phyloP scores from a whole-genome alignment of 192 early-diverging fungal genomes.

The Oehlia diaphana region DNA sequence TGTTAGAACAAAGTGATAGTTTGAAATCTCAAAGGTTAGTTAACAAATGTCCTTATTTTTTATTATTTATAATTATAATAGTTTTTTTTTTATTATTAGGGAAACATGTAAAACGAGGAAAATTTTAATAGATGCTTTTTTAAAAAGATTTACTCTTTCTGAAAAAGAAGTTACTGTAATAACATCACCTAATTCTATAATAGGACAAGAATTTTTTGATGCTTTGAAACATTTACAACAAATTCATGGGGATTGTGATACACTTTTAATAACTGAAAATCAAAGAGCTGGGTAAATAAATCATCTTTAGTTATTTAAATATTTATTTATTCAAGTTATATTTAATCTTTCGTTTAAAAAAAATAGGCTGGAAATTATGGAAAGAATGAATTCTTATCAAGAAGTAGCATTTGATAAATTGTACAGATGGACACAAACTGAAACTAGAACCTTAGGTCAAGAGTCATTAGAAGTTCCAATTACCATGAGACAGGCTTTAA shows the following conservation, averaged over 20 bases:
- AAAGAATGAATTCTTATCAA: constrained; percentile 64
- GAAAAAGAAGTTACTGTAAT: constrained; percentile 65
- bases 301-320: not conserved
- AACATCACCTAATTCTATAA: constrained; percentile 47
- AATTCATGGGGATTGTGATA: constrained; percentile 73
- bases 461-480: constrained; percentile 71
- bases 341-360: not conserved
- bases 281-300: constrained; percentile 69
- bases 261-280: constrained; percentile 70
- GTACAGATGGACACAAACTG: constrained; percentile 71
- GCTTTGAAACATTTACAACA: constrained; percentile 66
- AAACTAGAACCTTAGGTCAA: constrained; percentile 63
- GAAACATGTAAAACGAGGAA: constrained; percentile 55
- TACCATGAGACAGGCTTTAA: constrained; percentile 63
- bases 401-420: constrained; percentile 76
- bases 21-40: constrained; percentile 62
- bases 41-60: not conserved
- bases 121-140: constrained; percentile 62
- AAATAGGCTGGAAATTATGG: constrained; percentile 73
- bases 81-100: constrained; percentile 30
- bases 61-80: not conserved
- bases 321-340: not conserved
- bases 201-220: constrained; percentile 69
- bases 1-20: constrained; percentile 67
- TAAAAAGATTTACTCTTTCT: constrained; percentile 69